These are phyloP conservation scores for Talaromyces sp. DNA, from an alignment of 2,329 filamentous ascomycete species.

Conservation along the genomic window DNA sequence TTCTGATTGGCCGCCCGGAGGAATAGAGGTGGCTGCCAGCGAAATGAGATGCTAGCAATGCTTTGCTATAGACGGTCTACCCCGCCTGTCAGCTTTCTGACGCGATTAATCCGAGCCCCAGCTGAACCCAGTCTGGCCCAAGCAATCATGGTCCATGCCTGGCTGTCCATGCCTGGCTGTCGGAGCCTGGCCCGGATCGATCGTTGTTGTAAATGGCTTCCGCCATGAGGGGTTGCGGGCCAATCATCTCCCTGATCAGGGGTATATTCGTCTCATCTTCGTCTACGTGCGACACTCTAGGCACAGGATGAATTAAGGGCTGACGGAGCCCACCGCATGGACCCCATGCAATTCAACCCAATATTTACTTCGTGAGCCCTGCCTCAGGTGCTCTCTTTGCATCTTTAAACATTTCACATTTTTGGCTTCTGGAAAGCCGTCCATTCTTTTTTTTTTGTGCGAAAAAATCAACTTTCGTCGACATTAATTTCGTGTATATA, in stretches of 20 bases:
- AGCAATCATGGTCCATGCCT: neutral
- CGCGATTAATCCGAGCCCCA: neutral
- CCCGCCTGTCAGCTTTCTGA: neutral
- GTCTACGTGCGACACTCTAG: conserved; percentile 1
- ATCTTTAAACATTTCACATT: neutral
- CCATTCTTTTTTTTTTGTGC: conserved; percentile 25
- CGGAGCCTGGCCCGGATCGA: neutral
- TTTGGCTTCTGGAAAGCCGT: conserved; percentile 37
- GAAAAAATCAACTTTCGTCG: neutral
- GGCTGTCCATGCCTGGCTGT: neutral
- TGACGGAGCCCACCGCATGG: conserved; percentile 12
- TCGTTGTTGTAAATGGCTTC: neutral
- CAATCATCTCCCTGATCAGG: neutral
- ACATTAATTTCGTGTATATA: neutral
- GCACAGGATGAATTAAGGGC: conserved; percentile 9
- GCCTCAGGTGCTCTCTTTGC: conserved; percentile 1
- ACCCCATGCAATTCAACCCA: neutral
- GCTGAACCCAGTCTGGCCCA: neutral
- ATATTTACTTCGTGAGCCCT: neutral
- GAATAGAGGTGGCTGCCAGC: neutral
- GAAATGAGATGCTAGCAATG: neutral
- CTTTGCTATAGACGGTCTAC: neutral
- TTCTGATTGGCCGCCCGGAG: neutral
- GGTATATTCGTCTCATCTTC: conserved; percentile 1
- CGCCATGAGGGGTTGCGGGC: neutral